phyloP scores from a whole-genome alignment of 331 rosid genomes.

The Malus hybrid region DNA sequence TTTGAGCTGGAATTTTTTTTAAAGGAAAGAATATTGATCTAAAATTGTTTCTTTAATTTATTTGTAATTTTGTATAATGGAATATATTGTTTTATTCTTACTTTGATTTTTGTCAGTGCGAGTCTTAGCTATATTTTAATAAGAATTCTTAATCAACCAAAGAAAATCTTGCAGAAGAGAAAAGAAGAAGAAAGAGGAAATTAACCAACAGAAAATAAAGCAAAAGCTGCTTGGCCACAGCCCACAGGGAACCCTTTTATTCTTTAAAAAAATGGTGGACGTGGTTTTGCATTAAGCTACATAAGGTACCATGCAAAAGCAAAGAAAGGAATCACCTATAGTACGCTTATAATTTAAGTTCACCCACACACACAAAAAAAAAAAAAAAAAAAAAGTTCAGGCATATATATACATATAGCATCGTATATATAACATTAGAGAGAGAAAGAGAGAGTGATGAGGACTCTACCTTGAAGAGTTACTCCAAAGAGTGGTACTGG shows the following conservation, averaged over 20 bases:
- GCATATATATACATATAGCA: background rate
- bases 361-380: background rate
- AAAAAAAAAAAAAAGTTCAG: background rate
- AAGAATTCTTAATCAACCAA: background rate
- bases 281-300: constrained; percentile 38
- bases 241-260: constrained; percentile 35
- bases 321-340: background rate
- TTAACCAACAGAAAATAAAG: constrained; percentile 33
- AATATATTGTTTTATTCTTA: background rate
- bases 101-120: background rate
- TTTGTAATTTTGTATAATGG: background rate
- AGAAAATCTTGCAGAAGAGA: constrained; percentile 11
- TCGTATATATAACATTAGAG: background rate
- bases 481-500: constrained; percentile 62
- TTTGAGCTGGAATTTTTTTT: constrained; percentile 1
- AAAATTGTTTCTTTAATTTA: background rate
- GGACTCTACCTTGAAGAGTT: constrained; percentile 70
- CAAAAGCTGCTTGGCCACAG: constrained; percentile 51
- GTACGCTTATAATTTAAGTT: background rate
- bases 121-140: background rate
- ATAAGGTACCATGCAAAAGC: constrained; percentile 48
- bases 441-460: background rate
- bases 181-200: constrained; percentile 36
- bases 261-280: constrained; percentile 28
- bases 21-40: background rate